A percentile compares a stretch with the other conserved stretches of the same genome.
These are phyloP conservation scores for Croton laevigatus DNA, from an alignment of 441 rosid species.

Conservation along the genomic window DNA sequence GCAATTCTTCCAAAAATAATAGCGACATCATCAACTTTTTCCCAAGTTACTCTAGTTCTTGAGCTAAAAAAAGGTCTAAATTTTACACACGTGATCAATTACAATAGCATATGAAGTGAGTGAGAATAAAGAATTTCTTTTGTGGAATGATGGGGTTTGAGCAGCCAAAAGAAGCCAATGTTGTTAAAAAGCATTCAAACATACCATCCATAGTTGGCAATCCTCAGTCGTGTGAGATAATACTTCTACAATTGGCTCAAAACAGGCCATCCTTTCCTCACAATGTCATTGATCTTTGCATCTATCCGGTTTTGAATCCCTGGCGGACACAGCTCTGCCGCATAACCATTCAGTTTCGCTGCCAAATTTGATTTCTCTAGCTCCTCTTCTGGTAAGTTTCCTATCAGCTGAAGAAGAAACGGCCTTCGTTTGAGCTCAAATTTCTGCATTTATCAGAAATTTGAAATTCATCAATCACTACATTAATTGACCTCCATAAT, in stretches of 20 bases:
- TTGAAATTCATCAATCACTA: conserved; percentile 8
- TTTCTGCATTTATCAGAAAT: conserved; percentile 43
- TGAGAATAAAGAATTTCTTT: no score
- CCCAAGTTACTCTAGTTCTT: no score
- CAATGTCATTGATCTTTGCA: conserved; percentile 60
- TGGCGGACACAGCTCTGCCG: conserved; percentile 75
- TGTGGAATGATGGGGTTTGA: no score
- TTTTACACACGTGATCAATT: no score
- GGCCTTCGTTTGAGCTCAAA: conserved; percentile 83
- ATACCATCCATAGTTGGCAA: no score
- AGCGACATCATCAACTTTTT: no score
- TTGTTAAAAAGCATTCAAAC: no score
- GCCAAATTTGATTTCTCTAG: conserved; percentile 72
- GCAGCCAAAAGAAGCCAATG: no score
- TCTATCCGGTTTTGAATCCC: conserved; percentile 56
- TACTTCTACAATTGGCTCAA: conserved; percentile 44
- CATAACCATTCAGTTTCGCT: conserved; percentile 68
- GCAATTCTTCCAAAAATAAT: no score
- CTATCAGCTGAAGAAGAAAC: conserved; percentile 71
- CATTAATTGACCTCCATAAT: not conserved
- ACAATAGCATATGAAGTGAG: no score
- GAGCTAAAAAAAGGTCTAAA: no score
- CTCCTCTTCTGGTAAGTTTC: conserved; percentile 74
- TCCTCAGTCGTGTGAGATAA: no score
- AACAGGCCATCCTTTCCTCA: conserved; percentile 80